These are phyloP conservation scores for Eragrostis curvula DNA, from an alignment of 176 grass and related monocot genomes.

Conservation along the genomic window DNA sequence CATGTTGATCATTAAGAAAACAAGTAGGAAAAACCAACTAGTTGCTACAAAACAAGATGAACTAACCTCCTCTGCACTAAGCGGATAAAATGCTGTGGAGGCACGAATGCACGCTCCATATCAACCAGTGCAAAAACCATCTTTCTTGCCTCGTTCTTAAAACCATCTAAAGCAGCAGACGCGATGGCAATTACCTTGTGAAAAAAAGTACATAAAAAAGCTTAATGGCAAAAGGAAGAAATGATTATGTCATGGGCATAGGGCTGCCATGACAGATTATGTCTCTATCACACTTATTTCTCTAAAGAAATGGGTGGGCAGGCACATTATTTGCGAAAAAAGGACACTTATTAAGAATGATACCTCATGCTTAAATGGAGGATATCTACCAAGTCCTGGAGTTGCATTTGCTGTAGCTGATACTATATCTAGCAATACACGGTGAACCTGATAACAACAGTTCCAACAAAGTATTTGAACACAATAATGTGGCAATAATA, in stretches of 20 bases:
- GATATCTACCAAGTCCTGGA: constrained; percentile 87
- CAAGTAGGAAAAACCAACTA: background rate
- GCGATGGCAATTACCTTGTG: constrained; percentile 80
- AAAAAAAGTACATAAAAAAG: constrained; percentile 29
- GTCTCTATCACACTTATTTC: no score
- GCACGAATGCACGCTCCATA: constrained; percentile 94
- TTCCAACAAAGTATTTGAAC: background rate
- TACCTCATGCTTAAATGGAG: constrained; percentile 94
- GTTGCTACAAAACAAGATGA: constrained; percentile 17
- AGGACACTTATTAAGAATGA: no score
- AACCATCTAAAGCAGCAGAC: constrained; percentile 74
- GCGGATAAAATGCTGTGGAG: constrained; percentile 89
- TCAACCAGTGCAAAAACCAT: constrained; percentile 97
- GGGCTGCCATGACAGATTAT: no score
- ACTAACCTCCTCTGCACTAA: constrained; percentile 88
- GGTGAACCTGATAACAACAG: constrained; percentile 71
- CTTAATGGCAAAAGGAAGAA: constrained; percentile 12
- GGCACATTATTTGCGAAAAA: no score
- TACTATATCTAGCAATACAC: constrained; percentile 87
- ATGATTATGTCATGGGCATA: background rate
- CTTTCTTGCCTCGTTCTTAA: constrained; percentile 87
- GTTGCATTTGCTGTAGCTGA: constrained; percentile 89
- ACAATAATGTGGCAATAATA: background rate
- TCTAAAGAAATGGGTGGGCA: no score
- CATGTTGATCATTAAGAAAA: background rate